Evolutionary conservation across 1,284 basidiomycete species (phyloP), one percentile per base, ranked within the genome.

Genomic region (Anthracocystis panici-leucophaei): DNA sequence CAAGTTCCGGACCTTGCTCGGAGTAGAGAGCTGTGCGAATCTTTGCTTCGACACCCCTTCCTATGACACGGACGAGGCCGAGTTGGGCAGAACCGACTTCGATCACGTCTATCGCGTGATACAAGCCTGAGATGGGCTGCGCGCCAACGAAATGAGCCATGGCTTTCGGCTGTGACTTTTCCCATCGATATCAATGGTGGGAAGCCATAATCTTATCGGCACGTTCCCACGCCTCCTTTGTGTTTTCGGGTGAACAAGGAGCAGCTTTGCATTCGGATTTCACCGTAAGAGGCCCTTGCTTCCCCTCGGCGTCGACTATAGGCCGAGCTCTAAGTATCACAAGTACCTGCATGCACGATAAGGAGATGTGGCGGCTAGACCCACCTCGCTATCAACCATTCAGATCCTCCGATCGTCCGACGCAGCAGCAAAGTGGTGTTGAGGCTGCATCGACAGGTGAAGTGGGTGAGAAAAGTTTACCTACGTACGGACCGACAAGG

Each of bases 151-250:
- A 23, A 46, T 18, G 45, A 46, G 45, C 45, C 45, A 9, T 46
- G 25, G 11, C 45, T 27, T 45, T 9, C 23, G 23, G 23, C 5
- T 46, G 25, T 9, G 11, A 46, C 12, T 14, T 9, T 27, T 27
- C 23, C 12, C 23, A 48, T 18, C 8, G 25, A 29, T n/a, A n/a
- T 29, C 29, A 5, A 29, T 38, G 3, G 27, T 27, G 18, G 8
- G 25, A n/a, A 48, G 16, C 25, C 25, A 14, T 6, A 18, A 29
- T n/a, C 27, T 3, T 20, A 12, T 12, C 27, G 27, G 46, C 27
- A 48, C 29, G 7, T 48, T 48, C 46, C 27, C 46, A 48, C 27
- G 46, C 46, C 46, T 48, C 25, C 46, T 48, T 18, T 25, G 25
- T 25, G 10, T 29, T 8, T 29, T 27, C 23, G 46, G 46, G 12